Conservation (phyloP, 192 early-diverging fungal genomes). For the Pecoramyces ruminantium region DNA sequence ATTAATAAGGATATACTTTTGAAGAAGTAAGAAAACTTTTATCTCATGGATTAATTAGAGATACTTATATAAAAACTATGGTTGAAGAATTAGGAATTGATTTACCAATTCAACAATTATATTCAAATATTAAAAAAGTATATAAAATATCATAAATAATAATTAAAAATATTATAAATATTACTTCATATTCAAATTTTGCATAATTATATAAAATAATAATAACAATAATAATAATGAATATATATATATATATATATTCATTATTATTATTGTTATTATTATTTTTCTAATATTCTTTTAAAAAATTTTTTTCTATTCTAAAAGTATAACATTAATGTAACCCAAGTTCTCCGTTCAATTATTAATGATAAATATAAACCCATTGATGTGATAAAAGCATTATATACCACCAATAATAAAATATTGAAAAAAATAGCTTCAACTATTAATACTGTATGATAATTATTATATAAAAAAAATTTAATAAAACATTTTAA, state of each 20-base stretch:
- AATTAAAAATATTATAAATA: neutral
- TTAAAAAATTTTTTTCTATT: too few species aligned
- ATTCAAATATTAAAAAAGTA: slow-evolving; percentile 27
- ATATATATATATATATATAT: neutral
- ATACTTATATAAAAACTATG: slow-evolving; percentile 21
- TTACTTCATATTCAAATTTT: too few species aligned
- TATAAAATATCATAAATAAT: neutral
- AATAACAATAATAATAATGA: neutral
- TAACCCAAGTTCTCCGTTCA: slow-evolving; percentile 18
- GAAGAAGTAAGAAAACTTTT: slow-evolving; percentile 27
- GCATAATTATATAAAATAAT: too few species aligned
- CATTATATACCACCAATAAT: slow-evolving; percentile 11
- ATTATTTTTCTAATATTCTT: neutral
- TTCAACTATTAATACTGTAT: neutral
- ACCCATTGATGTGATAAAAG: slow-evolving; percentile 27
- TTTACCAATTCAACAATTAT: slow-evolving; percentile 14
- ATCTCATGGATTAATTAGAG: slow-evolving; percentile 26
- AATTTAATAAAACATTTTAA: too few species aligned
- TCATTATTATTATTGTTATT: neutral
- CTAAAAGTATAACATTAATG: slow-evolving; percentile 13
- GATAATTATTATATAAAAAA: neutral
- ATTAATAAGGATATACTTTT: slow-evolving; percentile 3
- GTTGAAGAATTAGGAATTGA: slow-evolving; percentile 12
- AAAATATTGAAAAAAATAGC: neutral
- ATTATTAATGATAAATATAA: slow-evolving; percentile 19